Conservation (phyloP, 306 rosid genomes). For the Alnus glutinosa region DNA sequence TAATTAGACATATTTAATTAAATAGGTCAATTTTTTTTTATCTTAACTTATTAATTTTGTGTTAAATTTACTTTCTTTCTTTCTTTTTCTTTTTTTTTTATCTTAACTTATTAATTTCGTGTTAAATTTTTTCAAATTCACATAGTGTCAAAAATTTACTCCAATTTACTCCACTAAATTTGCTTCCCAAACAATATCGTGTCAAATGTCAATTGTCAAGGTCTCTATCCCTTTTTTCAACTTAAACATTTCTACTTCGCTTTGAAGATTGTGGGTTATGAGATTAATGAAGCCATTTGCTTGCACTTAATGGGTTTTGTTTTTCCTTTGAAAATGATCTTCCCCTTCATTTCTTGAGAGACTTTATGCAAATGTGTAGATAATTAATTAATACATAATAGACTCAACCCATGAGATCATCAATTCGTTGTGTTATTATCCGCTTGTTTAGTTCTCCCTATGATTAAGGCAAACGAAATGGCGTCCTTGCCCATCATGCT, state of each 20-base stretch:
- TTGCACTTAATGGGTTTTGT: constrained; percentile 4
- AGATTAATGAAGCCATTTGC: constrained; percentile 46
- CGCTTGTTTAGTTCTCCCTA: constrained; percentile 35
- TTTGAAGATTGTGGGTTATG: constrained; percentile 32
- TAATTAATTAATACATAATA: neutral
- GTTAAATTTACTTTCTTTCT: no score
- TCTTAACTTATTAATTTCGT: no score
- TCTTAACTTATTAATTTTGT: no score
- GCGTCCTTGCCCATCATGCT: constrained; percentile 25
- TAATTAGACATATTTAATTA: no score
- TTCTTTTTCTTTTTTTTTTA: no score
- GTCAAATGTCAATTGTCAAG: no score
- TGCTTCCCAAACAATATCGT: no score
- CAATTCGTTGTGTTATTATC: constrained; percentile 16
- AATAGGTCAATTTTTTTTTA: no score
- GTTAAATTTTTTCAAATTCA: no score
- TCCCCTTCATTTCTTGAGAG: constrained; percentile 38
- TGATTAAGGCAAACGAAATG: constrained; percentile 40
- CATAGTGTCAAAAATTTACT: no score
- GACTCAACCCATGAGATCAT: constrained; percentile 40
- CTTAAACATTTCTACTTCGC: neutral
- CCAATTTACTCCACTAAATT: no score
- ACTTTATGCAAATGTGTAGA: neutral
- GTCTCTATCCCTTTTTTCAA: no score
- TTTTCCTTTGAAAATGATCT: constrained; percentile 5